Evolutionary conservation across 2,329 filamentous ascomycete genomes (phyloP), one percentile per base, ranked within the genome.

Genomic region (Trichophyton equinum): DNA sequence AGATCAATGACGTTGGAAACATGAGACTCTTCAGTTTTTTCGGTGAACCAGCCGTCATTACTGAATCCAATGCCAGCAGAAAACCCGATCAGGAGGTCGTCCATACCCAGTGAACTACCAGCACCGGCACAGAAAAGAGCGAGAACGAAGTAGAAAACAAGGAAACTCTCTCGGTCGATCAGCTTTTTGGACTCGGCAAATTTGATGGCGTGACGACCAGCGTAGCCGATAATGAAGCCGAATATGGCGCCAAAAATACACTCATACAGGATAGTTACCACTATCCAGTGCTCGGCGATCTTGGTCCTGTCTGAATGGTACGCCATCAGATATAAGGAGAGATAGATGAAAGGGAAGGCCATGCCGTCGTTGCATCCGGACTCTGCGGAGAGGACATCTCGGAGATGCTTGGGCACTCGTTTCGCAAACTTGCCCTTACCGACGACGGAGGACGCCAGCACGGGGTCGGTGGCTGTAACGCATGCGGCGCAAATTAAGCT

Each of bases 281-380:
- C 89, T 68, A 97, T 83, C 86, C 91, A 99, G 75, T 97, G 85
- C 64, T 86, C 86, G 15, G 86, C 82, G 47, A 95, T 88, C 60
- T 88, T 74, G 55, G 76, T 75, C 4, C 87, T 84, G 66, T 87
- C 74, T 30, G 84, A 84, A 64, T 86, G 79, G 72, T 92, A 96
- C 66, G 87, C 84, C 66, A 97, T 89, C 55, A 97, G 82, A 74
- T 96, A 97, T 33, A 96, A 78, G 0, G 89, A 86, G 33, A 99
- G 81, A 72, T 99, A 99, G 68, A 99, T 84, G 73, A 99, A 99
- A 0, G 94, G 94, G 71, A 99, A 99, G 1, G 94, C 94, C 94
- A 99, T 99, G 75, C 94, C 94, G 73, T 99, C 94, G 80, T 99
- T 99, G 77, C 94, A 99, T 33, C 94, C 94, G 6, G 94, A 99